Evolutionary conservation across 495 filamentous ascomycete genomes (phyloP), one percentile per base, ranked within the genome.

Genomic region (Lophiostoma macrostomum): DNA sequence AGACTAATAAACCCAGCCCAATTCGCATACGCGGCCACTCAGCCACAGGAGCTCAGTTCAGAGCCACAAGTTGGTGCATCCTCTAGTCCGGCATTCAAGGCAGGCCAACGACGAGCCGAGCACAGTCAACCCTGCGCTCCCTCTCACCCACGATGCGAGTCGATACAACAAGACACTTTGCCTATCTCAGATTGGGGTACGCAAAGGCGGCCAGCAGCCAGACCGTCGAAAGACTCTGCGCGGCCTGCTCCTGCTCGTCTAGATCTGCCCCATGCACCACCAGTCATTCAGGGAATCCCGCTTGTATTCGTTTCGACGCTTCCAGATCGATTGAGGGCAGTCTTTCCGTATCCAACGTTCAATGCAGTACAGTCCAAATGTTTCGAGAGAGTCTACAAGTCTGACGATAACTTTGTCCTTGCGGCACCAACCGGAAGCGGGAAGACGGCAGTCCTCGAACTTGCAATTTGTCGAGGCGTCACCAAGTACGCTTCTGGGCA

Each of bases 361-460:
- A 98, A 98, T 55, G 90, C 87, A 12, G 79, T 96, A 0, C 93
- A 98, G 64, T 96, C 91, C 0, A 90, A 85, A 64, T 93, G 86
- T 58, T 97, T 94, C 55, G 61, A 78, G 0, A 59, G 79, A 0
- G 78, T 88, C 1, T 97, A 90, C 67, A 70, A 77, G 3, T 79
- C 79, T 5, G 79, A 84, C 59, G 82, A 94, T 65, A 98, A 97
- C 55, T 70, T 96, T 7, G 89, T 97, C 0, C 74, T 97, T 20
- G 83, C 91, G 5, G 86, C 93, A 13, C 93, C 93, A 0, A 98
- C 93, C 0, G 91, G 91, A 10, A 91, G 90, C 63, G 93, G 93
- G 5, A 98, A 98, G 66, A 98, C 93, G 6, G 87, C 80, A 0
- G 77, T 97, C 18, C 78, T 97, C 38, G 93, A 98, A 66, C 75